Evolutionary conservation across 257 asterid genomes (phyloP), one percentile per base, ranked within the genome.

Genomic region (Agastache rugosa): DNA sequence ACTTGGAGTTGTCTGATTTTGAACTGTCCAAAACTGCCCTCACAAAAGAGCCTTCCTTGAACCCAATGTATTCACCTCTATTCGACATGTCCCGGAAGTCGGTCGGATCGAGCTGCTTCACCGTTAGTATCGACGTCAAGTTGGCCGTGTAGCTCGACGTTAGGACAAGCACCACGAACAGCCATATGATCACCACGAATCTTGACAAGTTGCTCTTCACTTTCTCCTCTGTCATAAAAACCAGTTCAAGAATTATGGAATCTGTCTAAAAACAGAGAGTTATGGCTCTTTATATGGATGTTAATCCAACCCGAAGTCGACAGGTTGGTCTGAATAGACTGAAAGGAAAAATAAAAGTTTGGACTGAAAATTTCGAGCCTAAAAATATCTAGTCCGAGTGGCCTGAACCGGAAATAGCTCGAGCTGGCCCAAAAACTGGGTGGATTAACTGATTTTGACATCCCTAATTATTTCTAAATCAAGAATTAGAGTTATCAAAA

Each of bases 141-240:
- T 72, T 88, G 35, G 91, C 91, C 0, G 90, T 86, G 78, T 88
- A 84, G 37, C 91, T 85, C 48, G 88, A 82, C 50, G 91, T 84
- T 15, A 88, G 70, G 15, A 88, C 88, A 7, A 88, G 75, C 58
- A 88, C 93, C 66, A 78, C 85, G 8, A 86, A 79, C 60, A 88
- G 59, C 93, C 93, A 86, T 15, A 88, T 74, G 6, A 86, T 76
- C 63, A 86, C 37, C 79, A 88, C 89, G 27, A 84, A 84, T 77
- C 89, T 84, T 53, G 91, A 69, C 48, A 84, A 44, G 80, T 86
- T 88, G 82, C 87, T 86, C 3, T 70, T 51, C 2, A 88, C 75
- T 82, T 82, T 88, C 83, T 86, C 91, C 78, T 60, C 93, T 86
- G 87, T n/a, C 27, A 20, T 20, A 7, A 23, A 44, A 19, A 55